Evolutionary conservation across 23 red algal species (phyloP).

Genomic region (Gracilaria domingensis): DNA sequence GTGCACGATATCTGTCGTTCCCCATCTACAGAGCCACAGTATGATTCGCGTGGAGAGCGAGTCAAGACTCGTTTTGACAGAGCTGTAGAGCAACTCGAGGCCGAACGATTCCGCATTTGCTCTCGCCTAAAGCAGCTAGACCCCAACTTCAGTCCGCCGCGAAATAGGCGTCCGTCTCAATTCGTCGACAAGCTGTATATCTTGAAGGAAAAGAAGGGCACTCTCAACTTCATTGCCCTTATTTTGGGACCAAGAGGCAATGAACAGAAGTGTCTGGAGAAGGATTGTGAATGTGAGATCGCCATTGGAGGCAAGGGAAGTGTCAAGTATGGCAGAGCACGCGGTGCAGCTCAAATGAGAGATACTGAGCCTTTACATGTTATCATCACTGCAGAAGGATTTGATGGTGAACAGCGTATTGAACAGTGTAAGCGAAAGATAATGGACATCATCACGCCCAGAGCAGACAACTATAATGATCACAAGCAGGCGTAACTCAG

Average conservation of each 20-base stretch:
- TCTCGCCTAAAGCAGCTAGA: constrained; percentile 62
- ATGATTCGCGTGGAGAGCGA: no score
- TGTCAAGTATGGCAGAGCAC: constrained; percentile 85
- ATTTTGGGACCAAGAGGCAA: constrained; percentile 94
- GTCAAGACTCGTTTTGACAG: no score
- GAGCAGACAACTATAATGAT: constrained; percentile 90
- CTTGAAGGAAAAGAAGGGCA: constrained; percentile 83
- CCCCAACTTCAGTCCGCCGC: constrained; percentile 78
- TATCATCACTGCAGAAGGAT: no score
- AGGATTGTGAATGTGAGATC: constrained; percentile 82
- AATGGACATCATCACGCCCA: constrained; percentile 80
- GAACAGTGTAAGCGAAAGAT: no score
- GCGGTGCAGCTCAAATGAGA: constrained; percentile 67
- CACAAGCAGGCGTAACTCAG: constrained; percentile 94
- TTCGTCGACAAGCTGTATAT: constrained; percentile 71
- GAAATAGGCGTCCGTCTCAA: constrained; percentile 75
- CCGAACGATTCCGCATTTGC: constrained; percentile 75
- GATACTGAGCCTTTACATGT: constrained; percentile 82
- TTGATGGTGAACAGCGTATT: no score
- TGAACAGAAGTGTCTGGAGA: constrained; percentile 95
- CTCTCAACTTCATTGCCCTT: constrained; percentile 93
- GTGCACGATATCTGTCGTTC: constrained; percentile 91
- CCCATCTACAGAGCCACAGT: no score
- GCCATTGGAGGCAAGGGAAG: constrained; percentile 92
- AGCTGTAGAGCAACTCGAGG: no score